Base-by-base conservation (phyloP, 2,329 filamentous ascomycete genomes). In the Fusarium abutilonis region DNA sequence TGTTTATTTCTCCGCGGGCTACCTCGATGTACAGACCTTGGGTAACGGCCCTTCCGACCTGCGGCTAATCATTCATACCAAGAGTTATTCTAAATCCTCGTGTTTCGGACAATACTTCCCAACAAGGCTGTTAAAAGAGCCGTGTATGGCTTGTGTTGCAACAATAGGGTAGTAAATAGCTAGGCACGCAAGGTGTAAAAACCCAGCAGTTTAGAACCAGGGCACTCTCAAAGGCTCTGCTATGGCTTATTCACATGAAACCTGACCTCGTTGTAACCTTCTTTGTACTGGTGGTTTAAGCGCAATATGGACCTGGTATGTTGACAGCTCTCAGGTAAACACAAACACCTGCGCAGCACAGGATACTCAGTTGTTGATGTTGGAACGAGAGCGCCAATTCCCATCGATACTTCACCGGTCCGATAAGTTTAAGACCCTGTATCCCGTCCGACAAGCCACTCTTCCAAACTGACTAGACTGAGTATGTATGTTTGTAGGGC, bases 21-120 rank as follows among this genome's bases (percentile, higher is more conserved):
- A 42, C 41, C 48, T 48, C 49, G 38, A 32, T 31, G 23, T 36
- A 29, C 19, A 19, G 19, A 19, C 35, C 46, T 38, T 52, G 44
- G 34, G 48, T 34, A 49, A 49, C 53, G 58, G 58, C 44, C 47
- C 47, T 55, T 51, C 62, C 62, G 53, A 42, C 14, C 43, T 45
- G 31, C 52, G 34, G 21, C 41, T 48, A 61, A 44, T 34, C 28
- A 39, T 14, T 26, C 29, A 14, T 23, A 29, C 45, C 40, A 46
- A 39, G 34, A 14, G 8, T 31, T 26, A 29, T 36, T 51, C 14
- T 51, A 41, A 26, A 41, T 49, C 36, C 34, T 26, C 17, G 10
- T 15, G 23, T 17, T 23, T 43, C 62, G 56, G 61, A 31, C 40
- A 15, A 14, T 5, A 48, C 34, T 59, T 59, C 48, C 59, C 31